These are phyloP conservation scores for Acacia crassicarpa DNA, from an alignment of 306 rosid species.

Conservation along the genomic window DNA sequence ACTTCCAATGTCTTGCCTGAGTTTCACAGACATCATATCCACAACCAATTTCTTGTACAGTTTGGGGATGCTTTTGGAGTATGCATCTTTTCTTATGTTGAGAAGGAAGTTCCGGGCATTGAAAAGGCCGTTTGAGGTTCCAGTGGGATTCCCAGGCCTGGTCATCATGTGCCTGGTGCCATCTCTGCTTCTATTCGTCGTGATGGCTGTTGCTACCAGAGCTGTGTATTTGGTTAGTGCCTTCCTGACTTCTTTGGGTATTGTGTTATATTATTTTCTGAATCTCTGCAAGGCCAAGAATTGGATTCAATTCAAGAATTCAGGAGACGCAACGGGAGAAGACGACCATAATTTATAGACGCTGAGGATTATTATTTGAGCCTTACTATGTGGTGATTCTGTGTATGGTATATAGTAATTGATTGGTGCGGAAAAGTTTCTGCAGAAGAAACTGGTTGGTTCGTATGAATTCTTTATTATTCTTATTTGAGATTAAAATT, in stretches of 20 bases:
- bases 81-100: constrained; percentile 65
- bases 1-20: constrained; percentile 42
- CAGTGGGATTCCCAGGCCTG: constrained; percentile 48
- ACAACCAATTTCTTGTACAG: constrained; percentile 80
- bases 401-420: not conserved
- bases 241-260: constrained; percentile 35
- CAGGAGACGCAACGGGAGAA: constrained; percentile 26
- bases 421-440: not conserved
- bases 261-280: constrained; percentile 39
- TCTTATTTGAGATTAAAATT: not conserved
- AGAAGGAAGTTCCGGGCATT: constrained; percentile 51
- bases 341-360: constrained; percentile 14
- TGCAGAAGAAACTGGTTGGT: not conserved
- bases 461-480: not conserved
- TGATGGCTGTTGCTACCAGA: constrained; percentile 59
- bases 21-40: constrained; percentile 61
- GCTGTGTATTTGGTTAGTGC: constrained; percentile 51
- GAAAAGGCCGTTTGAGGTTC: constrained; percentile 69
- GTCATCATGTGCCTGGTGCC: constrained; percentile 71
- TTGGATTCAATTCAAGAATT: constrained; percentile 33
- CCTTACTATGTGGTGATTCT: not conserved
- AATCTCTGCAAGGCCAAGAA: constrained; percentile 40
- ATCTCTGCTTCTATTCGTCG: constrained; percentile 55
- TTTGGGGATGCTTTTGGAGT: constrained; percentile 89
- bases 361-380: not conserved